Conservation (phyloP, 2,329 filamentous ascomycete species). For the Apiospora saccharicola region DNA sequence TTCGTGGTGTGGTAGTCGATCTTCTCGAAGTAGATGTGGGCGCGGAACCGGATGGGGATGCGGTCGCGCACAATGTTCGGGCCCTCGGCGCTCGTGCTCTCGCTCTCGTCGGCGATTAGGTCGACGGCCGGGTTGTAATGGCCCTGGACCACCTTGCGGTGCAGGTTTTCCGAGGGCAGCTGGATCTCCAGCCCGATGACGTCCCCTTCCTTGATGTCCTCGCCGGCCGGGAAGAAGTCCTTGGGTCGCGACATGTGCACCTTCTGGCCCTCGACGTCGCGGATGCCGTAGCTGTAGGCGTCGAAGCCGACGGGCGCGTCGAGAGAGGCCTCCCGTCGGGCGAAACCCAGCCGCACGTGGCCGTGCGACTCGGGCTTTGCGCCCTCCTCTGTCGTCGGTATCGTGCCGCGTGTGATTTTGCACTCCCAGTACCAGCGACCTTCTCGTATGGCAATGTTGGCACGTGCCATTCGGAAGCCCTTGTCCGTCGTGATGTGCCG, state of each 20-base stretch:
- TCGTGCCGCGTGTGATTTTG: conserved; percentile 81
- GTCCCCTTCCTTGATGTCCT: conserved; percentile 86
- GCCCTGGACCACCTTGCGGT: conserved; percentile 87
- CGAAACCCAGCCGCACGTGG: conserved; percentile 87
- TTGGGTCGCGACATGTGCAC: conserved; percentile 94
- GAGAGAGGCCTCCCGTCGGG: conserved; percentile 78
- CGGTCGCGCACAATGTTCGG: conserved; percentile 92
- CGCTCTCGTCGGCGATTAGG: conserved; percentile 64
- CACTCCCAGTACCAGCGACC: conserved; percentile 96
- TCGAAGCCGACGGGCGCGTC: conserved; percentile 88
- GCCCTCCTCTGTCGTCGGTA: conserved; percentile 50
- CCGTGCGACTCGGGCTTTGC: conserved; percentile 57
- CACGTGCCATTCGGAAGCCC: conserved; percentile 89
- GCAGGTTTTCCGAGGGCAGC: conserved; percentile 83
- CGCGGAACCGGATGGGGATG: conserved; percentile 92
- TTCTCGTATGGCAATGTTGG: conserved; percentile 89
- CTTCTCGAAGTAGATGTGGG: conserved; percentile 92
- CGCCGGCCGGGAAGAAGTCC: conserved; percentile 81
- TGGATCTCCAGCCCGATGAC: conserved; percentile 91
- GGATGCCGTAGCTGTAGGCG: conserved; percentile 91
- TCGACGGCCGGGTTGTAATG: conserved; percentile 89
- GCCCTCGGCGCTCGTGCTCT: conserved; percentile 60
- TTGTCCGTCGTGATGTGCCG: conserved; percentile 87
- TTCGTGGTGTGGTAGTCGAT: conserved; percentile 89
- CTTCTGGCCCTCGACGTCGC: conserved; percentile 89